Conservation (phyloP, 2,329 filamentous ascomycete species). For the Exserohilum rostratum region DNA sequence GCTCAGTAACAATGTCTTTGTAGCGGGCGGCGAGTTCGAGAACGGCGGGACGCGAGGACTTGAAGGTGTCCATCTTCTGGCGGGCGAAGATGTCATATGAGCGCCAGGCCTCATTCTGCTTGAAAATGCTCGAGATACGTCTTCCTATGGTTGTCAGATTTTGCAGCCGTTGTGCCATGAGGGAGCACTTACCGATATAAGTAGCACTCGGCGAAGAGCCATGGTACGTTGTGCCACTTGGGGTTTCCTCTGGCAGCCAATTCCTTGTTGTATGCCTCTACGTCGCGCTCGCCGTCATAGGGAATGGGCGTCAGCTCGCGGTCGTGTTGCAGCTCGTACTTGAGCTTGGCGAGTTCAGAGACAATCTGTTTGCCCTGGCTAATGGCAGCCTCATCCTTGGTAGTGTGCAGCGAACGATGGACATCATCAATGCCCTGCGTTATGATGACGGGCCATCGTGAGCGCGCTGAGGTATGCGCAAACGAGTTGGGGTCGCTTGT, state of each 20-base stretch:
- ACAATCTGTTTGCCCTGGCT: slow-evolving; percentile 88
- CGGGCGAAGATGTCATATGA: slow-evolving; percentile 85
- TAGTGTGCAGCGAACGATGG: slow-evolving; percentile 71
- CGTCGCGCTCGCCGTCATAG: slow-evolving; percentile 78
- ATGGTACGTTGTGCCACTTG: slow-evolving; percentile 83
- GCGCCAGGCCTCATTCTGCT: slow-evolving; percentile 80
- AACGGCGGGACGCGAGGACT: slow-evolving; percentile 85
- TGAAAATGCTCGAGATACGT: slow-evolving; percentile 81
- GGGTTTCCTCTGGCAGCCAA: slow-evolving; percentile 74
- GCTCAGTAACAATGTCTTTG: slow-evolving; percentile 71
- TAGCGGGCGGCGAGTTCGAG: slow-evolving; percentile 82
- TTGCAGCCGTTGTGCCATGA: too few species aligned
- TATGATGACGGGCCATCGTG: slow-evolving; percentile 92
- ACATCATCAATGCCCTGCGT: slow-evolving; percentile 93
- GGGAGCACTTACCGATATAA: slow-evolving; percentile 70
- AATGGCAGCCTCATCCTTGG: slow-evolving; percentile 66
- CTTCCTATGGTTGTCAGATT: slow-evolving; percentile 55
- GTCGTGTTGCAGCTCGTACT: slow-evolving; percentile 95
- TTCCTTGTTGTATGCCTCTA: slow-evolving; percentile 84
- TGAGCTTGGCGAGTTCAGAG: slow-evolving; percentile 77
- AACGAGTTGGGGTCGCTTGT: slow-evolving; percentile 87
- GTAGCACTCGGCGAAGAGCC: slow-evolving; percentile 95
- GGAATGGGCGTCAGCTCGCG: slow-evolving; percentile 74
- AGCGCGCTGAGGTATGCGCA: slow-evolving; percentile 80
- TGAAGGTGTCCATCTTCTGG: slow-evolving; percentile 91